Evolutionary conservation across 1,139 yeast genomes (phyloP), one percentile per base, ranked within the genome.

Genomic region (Kodamaea arcana): DNA sequence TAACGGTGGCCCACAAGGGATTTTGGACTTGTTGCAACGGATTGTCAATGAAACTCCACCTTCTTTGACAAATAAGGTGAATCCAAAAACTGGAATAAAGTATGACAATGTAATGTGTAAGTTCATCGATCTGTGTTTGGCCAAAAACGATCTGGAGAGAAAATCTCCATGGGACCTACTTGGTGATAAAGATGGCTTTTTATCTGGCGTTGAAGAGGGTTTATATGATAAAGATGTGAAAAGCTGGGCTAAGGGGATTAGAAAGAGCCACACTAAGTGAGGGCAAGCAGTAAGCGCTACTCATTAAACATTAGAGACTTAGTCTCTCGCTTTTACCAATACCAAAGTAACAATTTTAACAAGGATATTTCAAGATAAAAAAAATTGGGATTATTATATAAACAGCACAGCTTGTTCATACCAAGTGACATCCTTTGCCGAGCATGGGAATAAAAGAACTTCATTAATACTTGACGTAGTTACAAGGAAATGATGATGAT

Each of bases 21-120:
- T 92, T 30, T 67, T 92, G 45, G 98, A 92, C 54, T 67, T 92
- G 27, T 62, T 92, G 40, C 98, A 92, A 60, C 66, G 96, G 46
- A 90, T 92, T 33, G 98, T 92, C 18, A 86, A 90, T 51, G 98
- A 94, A 55, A 80, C 81, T 3, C 92, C 97, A 0, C 98, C 98
- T 10, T 65, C 74, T 1, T 68, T 90, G 31, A 43, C 56, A 3
- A 48, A 51, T 11, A 57, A 53, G 36, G 43, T 43, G 3, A 59
- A 65, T 41, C 54, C 54, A 1, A 36, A 43, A 4, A 62, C 67
- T 2, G 47, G 49, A 3, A 29, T 40, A 24, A 46, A 46, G 1
- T 69, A 59, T 42, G 73, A 69, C 40, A 27, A 47, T 2, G 69
- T 64, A 22, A 64, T 87, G 47, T 70, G 83, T 42, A 62, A 65